Conservation (phyloP, 495 filamentous ascomycete genomes). For the Bacidia gigantensis region DNA sequence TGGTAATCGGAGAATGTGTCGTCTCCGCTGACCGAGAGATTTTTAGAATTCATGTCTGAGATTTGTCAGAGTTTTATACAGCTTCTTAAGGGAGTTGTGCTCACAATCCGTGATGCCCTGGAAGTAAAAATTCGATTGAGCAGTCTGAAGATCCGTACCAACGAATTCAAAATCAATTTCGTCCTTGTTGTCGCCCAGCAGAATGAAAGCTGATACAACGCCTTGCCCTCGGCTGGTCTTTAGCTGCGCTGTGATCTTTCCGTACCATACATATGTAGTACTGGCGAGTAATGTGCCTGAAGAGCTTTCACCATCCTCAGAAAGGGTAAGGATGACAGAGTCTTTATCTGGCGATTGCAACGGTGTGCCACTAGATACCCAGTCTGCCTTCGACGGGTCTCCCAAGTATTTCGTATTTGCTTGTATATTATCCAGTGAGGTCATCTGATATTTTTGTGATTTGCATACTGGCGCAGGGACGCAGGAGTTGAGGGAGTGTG, state of each 20-base stretch:
- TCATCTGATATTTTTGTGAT: conserved; percentile 55
- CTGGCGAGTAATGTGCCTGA: conserved; percentile 66
- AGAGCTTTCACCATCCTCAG: conserved; percentile 52
- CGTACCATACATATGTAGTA: conserved; percentile 93
- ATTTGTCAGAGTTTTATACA: conserved; percentile 17
- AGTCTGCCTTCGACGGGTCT: conserved; percentile 61
- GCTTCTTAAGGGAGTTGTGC: conserved; percentile 21
- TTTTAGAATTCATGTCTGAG: conserved; percentile 57
- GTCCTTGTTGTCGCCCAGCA: conserved; percentile 88
- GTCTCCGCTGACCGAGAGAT: conserved; percentile 41
- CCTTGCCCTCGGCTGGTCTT: conserved; percentile 75
- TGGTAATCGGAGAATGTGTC: conserved; percentile 73
- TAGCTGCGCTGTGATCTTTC: conserved; percentile 71
- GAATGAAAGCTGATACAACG: conserved; percentile 91
- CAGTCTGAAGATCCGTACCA: conserved; percentile 58
- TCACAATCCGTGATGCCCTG: conserved; percentile 87
- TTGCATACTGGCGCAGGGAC: conserved; percentile 74
- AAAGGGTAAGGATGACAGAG: conserved; percentile 71
- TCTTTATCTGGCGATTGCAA: conserved; percentile 41
- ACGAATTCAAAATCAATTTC: conserved; percentile 97
- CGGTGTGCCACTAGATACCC: conserved; percentile 73
- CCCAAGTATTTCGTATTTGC: conserved; percentile 74
- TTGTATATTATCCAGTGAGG: conserved; percentile 50
- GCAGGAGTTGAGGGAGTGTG: conserved; percentile 70
- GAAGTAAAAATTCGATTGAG: conserved; percentile 94